Evolutionary conservation across 2,329 filamentous ascomycete species (phyloP), one percentile per base, ranked within the genome.

Genomic region (Colletotrichum magnum): DNA sequence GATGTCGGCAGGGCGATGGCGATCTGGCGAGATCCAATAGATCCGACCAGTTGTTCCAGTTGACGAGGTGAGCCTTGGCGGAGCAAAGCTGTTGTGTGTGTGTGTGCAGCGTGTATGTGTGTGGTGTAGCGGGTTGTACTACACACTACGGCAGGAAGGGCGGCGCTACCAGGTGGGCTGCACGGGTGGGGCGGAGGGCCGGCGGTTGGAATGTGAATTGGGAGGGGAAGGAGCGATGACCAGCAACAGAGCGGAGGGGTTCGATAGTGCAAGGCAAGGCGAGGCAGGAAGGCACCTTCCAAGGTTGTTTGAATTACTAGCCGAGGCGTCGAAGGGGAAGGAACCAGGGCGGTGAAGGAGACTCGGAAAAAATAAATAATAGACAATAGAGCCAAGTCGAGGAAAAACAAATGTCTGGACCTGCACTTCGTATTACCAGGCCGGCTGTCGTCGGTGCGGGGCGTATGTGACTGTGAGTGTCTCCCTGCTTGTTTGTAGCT

Each of bases 361-460:
- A 26, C 18, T 10, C 41, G 28, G 26, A 60, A 54, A 28, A 26
- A n/a, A 58, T n/a, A 6, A 28, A 5, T 12, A 58, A 16, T 53
- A 24, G 39, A 65, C 54, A 60, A 56, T 51, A 66, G 28, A 39
- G 41, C 50, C 28, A 56, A 47, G 45, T 48, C 45, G 43, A 39
- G 43, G 36, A 47, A 53, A 66, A 66, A 60, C n/a, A 41, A 60
- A 59, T 36, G 32, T 47, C 13, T 28, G 43, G 48, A 54, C 18
- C 36, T 56, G 18, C 48, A 56, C 52, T 52, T 56, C 61, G 62
- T 66, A 69, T 57, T 41, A 45, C 47, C 66, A 60, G 62, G 50
- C 62, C 66, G 56, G 66, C 62, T 69, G 66, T 66, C 60, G 50
- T 28, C 13, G 54, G 50, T 57, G 21, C 54, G 36, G 54, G 39